These are phyloP conservation scores for Zymoseptoria brevis DNA, from an alignment of 2,329 filamentous ascomycete genomes.

Conservation along the genomic window DNA sequence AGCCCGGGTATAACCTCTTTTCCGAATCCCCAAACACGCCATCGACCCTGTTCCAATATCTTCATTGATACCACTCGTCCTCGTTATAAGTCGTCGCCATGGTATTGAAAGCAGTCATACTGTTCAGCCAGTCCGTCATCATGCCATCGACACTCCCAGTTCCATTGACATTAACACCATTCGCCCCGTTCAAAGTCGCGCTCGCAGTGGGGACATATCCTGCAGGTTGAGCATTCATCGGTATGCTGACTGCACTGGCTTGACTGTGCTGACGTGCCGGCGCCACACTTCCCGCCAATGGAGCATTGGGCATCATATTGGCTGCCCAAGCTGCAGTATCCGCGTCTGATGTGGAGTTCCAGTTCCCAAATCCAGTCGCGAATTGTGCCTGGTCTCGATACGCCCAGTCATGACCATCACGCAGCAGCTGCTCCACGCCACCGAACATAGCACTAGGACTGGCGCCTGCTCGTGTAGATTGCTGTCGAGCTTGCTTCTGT, in stretches of 20 bases:
- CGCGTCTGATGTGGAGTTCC: slow-evolving; percentile 35
- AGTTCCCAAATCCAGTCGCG: slow-evolving; percentile 55
- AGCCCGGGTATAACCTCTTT: not conserved
- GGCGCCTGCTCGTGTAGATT: slow-evolving; percentile 24
- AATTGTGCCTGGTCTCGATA: slow-evolving; percentile 54
- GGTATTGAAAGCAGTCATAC: slow-evolving; percentile 24
- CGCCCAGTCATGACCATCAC: slow-evolving; percentile 56
- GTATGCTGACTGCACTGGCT: not conserved
- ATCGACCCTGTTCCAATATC: no score
- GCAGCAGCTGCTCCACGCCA: slow-evolving; percentile 52
- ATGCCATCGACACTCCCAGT: not conserved
- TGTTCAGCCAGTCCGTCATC: slow-evolving; percentile 21
- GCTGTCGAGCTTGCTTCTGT: slow-evolving; percentile 5
- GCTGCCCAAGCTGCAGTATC: slow-evolving; percentile 9
- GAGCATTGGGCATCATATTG: slow-evolving; percentile 3
- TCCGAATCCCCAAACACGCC: not conserved
- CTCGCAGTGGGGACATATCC: not conserved
- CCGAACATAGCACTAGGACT: slow-evolving; percentile 50
- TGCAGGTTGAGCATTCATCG: not conserved
- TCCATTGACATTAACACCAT: slow-evolving; percentile 1
- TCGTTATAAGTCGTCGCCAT: slow-evolving; percentile 31
- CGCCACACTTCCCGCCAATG: not conserved
- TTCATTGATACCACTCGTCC: slow-evolving; percentile 36
- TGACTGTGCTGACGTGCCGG: not conserved
- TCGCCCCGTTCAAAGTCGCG: slow-evolving; percentile 1